These are phyloP conservation scores for Psidium friedrichsthalianum DNA, from an alignment of 345 rosid genomes.

Conservation along the genomic window DNA sequence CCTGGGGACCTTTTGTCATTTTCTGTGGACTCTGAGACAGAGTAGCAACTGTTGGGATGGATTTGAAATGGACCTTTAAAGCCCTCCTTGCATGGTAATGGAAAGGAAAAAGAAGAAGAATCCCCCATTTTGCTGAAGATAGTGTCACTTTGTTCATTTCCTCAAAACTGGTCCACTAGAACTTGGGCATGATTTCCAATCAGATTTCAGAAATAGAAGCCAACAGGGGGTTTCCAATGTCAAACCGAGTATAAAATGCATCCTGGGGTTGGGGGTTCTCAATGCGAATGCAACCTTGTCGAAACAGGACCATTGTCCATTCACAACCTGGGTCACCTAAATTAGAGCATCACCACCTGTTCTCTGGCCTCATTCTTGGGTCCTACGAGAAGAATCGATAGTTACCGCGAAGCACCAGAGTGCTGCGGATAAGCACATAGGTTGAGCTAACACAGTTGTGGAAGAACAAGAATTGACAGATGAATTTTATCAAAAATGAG, in stretches of 20 bases:
- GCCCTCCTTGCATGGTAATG: background rate
- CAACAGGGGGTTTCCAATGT: background rate
- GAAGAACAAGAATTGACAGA: constrained; percentile 12
- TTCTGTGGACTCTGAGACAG: constrained; percentile 31
- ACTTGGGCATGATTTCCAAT: background rate
- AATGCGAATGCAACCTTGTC: background rate
- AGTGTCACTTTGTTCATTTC: background rate
- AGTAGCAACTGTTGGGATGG: background rate
- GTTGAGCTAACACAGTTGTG: constrained; percentile 14
- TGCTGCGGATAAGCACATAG: constrained; percentile 8
- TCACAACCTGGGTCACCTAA: background rate
- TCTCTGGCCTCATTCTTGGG: background rate
- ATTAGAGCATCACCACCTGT: background rate
- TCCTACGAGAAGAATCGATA: background rate
- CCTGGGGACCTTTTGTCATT: constrained; percentile 21
- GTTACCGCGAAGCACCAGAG: background rate
- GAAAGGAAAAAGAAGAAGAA: background rate
- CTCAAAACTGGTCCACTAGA: background rate
- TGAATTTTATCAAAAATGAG: constrained; percentile 22
- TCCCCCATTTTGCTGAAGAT: background rate
- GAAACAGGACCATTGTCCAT: background rate
- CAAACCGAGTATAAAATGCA: background rate
- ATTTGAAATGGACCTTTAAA: background rate
- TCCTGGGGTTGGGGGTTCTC: background rate
- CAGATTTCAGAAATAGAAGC: background rate